These are phyloP conservation scores for Microsporum canis DNA, from an alignment of 2,329 filamentous ascomycete species.

Conservation along the genomic window DNA sequence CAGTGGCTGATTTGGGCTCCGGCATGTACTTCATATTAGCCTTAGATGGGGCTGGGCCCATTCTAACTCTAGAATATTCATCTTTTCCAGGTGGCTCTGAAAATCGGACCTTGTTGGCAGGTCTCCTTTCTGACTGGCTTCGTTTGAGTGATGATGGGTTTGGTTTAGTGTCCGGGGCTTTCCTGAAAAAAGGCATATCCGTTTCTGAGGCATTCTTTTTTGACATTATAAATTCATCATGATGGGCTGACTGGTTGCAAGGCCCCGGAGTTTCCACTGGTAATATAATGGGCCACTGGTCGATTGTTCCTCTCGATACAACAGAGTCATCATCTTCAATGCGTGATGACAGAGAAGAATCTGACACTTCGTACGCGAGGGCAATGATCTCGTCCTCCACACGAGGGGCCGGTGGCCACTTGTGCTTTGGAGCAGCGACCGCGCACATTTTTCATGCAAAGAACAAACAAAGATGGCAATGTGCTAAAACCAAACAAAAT, in stretches of 20 bases:
- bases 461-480: slow-evolving; percentile 3
- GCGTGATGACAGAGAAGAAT: slow-evolving; percentile 17
- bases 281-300: slow-evolving; percentile 36
- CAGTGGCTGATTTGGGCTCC: not conserved
- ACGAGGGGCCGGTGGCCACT: slow-evolving; percentile 34
- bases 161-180: not conserved
- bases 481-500: slow-evolving; percentile 6
- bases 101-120: slow-evolving; percentile 9
- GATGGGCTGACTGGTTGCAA: slow-evolving; percentile 1
- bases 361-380: slow-evolving; percentile 31
- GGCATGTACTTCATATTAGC: slow-evolving; percentile 3
- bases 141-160: not conserved
- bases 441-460: slow-evolving; percentile 10
- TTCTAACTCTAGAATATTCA: slow-evolving; percentile 3
- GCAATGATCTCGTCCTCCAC: slow-evolving; percentile 37
- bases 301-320: slow-evolving; percentile 29
- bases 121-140: slow-evolving; percentile 8
- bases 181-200: slow-evolving; percentile 1
- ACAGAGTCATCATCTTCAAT: slow-evolving; percentile 13
- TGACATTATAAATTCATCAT: not conserved
- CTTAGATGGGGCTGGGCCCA: slow-evolving; percentile 9
- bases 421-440: slow-evolving; percentile 20
- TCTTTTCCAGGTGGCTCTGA: slow-evolving; percentile 7
- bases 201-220: not conserved
- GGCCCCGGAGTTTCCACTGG: slow-evolving; percentile 18